Percentiles rank a stretch among this genome's conserved stretches.
phyloP scores from a whole-genome alignment of 768 basidiomycete genomes.

The Termitomyces sp. region DNA sequence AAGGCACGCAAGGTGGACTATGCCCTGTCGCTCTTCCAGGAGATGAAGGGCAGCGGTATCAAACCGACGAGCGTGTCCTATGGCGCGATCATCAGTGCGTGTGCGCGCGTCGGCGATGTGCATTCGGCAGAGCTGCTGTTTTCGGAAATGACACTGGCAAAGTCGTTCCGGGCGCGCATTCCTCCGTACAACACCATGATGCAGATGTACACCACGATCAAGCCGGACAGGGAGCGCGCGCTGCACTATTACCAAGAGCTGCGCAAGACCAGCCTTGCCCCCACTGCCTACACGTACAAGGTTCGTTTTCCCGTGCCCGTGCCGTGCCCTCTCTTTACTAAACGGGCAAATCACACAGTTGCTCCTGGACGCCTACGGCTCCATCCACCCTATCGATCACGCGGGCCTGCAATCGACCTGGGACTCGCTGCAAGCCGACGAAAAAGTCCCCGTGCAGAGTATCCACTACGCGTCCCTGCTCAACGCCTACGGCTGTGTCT shows the following conservation, averaged over 20 bases:
- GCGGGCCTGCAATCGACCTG: conserved; percentile 69
- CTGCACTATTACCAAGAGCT: conserved; percentile 73
- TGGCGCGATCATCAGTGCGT: conserved; percentile 90
- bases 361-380: conserved; percentile 83
- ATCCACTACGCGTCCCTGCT: conserved; percentile 76
- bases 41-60: conserved; percentile 68
- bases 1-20: conserved; percentile 92
- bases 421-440: conserved; percentile 43
- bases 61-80: conserved; percentile 85
- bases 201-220: conserved; percentile 90
- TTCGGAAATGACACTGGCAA: conserved; percentile 69
- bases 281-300: conserved; percentile 94
- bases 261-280: conserved; percentile 50
- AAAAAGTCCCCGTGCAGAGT: conserved; percentile 34
- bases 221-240: conserved; percentile 75
- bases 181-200: conserved; percentile 99
- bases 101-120: conserved; percentile 88
- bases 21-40: conserved; percentile 80
- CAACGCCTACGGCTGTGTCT: conserved; percentile 80
- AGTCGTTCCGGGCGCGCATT: conserved; percentile 79
- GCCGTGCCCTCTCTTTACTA: not conserved
- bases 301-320: conserved; percentile 28
- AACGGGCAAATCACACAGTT: conserved; percentile 39
- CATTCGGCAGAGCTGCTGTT: conserved; percentile 79
- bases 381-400: conserved; percentile 78